phyloP scores from a whole-genome alignment of 2,329 filamentous ascomycete genomes.

The Colletotrichum scovillei region DNA sequence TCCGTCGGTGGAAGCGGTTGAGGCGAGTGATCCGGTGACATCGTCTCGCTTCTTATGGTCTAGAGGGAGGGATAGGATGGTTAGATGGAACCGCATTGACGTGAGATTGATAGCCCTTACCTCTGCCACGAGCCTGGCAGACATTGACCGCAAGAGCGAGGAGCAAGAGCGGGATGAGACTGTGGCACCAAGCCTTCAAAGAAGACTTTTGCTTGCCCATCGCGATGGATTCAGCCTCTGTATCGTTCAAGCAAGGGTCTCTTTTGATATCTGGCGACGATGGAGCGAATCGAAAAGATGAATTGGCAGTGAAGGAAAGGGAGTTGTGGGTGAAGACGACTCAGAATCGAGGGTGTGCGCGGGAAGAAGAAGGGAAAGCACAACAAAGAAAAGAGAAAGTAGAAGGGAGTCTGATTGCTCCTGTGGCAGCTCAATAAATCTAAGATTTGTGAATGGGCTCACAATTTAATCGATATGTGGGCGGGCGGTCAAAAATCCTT shows the following conservation, averaged over 20 bases:
- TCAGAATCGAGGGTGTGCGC: too few relatives aligned
- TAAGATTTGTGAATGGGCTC: background rate
- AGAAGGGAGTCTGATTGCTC: background rate
- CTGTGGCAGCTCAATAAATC: background rate
- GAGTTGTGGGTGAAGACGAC: background rate
- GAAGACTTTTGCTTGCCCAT: background rate
- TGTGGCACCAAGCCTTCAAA: background rate
- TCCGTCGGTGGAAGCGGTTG: background rate
- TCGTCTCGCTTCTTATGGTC: background rate
- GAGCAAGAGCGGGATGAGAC: background rate
- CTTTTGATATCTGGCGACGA: background rate
- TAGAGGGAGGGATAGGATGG: background rate
- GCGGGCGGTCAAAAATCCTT: background rate
- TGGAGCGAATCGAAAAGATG: background rate
- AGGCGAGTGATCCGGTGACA: too few relatives aligned
- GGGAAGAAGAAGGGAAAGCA: background rate
- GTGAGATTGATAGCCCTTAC: background rate
- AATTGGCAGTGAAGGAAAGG: background rate
- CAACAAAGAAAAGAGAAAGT: background rate
- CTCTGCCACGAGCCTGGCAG: constrained; percentile 6
- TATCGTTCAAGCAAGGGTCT: background rate
- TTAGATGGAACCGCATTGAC: background rate
- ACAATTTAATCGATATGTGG: background rate
- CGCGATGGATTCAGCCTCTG: background rate
- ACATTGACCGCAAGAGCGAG: background rate